A percentile compares a stretch with the other conserved stretches of the same genome.
These are phyloP conservation scores for Thozetella sp. DNA, from an alignment of 495 filamentous ascomycete genomes.

Conservation along the genomic window DNA sequence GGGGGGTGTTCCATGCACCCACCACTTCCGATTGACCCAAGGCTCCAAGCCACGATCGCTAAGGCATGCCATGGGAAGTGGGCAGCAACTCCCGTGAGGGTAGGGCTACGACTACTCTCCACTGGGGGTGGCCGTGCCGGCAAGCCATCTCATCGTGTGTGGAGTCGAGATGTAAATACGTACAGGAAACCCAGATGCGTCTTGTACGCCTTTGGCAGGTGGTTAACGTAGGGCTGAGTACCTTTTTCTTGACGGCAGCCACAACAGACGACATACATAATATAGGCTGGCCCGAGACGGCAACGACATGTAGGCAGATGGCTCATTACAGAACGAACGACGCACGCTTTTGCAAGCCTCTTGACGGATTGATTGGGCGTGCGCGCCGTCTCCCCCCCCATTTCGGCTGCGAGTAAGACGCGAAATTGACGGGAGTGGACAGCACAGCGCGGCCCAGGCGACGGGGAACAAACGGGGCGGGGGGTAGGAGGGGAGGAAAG, in stretches of 20 bases:
- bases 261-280: neutral
- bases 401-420: conserved; percentile 1
- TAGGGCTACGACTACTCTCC: neutral
- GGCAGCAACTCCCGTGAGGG: neutral
- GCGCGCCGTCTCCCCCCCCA: neutral
- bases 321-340: neutral
- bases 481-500: too few relatives aligned
- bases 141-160: neutral
- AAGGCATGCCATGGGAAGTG: neutral
- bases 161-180: conserved; percentile 1
- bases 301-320: neutral
- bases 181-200: conserved; percentile 3
- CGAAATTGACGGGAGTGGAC: neutral
- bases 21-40: neutral
- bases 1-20: too few relatives aligned
- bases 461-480: too few relatives aligned
- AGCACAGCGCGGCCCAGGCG: too few relatives aligned
- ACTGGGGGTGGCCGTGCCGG: neutral
- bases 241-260: neutral
- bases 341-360: neutral
- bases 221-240: conserved; percentile 3
- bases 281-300: neutral
- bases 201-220: conserved; percentile 3
- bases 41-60: neutral
- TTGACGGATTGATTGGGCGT: neutral